Conservation (phyloP, 495 filamentous ascomycete genomes). For the Neurospora pannonica region DNA sequence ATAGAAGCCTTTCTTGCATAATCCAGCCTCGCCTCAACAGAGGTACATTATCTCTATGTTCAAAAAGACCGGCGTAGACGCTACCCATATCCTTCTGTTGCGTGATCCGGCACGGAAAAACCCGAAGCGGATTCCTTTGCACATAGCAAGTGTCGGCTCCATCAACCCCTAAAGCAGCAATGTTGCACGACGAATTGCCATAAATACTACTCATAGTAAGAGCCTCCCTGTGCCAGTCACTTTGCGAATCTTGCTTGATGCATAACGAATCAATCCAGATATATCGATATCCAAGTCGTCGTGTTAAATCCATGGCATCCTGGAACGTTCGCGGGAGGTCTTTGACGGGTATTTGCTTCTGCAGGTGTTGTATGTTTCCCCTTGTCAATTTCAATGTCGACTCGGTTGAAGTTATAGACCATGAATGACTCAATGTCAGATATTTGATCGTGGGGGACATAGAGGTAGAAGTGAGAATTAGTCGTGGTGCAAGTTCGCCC, state of each 20-base stretch:
- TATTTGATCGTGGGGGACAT: background rate
- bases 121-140: background rate
- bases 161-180: background rate
- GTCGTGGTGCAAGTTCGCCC: background rate
- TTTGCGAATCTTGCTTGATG: background rate
- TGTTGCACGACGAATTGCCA: background rate
- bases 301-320: background rate
- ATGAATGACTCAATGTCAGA: background rate
- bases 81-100: fast-evolving
- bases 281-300: background rate
- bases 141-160: background rate
- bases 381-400: background rate
- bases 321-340: background rate
- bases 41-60: background rate
- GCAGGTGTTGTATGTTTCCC: background rate
- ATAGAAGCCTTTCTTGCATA: background rate
- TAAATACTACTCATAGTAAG: background rate
- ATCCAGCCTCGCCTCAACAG: background rate
- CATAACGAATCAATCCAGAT: background rate
- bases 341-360: background rate
- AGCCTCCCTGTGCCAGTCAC: background rate
- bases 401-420: background rate
- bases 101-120: background rate
- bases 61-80: background rate
- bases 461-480: background rate